Evolutionary conservation across 306 rosid species (phyloP).

Genomic region (Lotus japonicus): DNA sequence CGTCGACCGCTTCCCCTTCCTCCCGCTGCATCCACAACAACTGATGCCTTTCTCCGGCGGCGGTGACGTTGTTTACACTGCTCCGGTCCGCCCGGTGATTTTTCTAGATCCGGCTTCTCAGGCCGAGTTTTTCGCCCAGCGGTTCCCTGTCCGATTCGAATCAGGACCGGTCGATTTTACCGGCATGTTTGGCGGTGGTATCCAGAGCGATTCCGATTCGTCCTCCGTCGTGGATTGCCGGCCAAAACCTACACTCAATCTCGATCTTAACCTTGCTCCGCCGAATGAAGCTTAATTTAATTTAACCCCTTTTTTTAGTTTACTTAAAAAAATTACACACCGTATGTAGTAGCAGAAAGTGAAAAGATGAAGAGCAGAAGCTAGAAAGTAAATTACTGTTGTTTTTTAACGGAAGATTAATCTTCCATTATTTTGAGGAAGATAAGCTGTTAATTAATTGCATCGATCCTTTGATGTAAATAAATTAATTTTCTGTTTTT

Average conservation of each 20-base stretch:
- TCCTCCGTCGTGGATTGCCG: constrained; percentile 43
- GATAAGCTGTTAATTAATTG: constrained; percentile 5
- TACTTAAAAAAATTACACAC: not conserved
- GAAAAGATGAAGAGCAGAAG: not conserved
- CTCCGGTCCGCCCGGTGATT: constrained; percentile 31
- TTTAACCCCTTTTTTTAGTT: not conserved
- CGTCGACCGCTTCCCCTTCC: constrained; percentile 40
- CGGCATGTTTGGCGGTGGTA: constrained; percentile 8
- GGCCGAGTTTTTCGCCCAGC: constrained; percentile 26
- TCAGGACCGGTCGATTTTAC: constrained; percentile 23
- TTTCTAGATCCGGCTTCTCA: constrained; percentile 10
- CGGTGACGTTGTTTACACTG: not conserved
- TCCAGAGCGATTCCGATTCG: constrained; percentile 46
- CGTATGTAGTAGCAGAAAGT: not conserved
- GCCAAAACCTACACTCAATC: constrained; percentile 42
- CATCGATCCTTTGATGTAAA: constrained; percentile 16
- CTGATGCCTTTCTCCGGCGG: constrained; percentile 7
- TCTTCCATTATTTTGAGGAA: constrained; percentile 21
- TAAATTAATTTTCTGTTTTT: not conserved
- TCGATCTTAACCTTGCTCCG: constrained; percentile 65
- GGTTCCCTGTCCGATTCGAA: constrained; percentile 34
- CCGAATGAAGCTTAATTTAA: constrained; percentile 36
- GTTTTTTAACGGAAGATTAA: not conserved
- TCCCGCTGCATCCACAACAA: constrained; percentile 28
- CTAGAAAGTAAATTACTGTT: not conserved